Base-by-base conservation (phyloP, 177 flowering plant species). In the Tripterygium wilfordii region DNA sequence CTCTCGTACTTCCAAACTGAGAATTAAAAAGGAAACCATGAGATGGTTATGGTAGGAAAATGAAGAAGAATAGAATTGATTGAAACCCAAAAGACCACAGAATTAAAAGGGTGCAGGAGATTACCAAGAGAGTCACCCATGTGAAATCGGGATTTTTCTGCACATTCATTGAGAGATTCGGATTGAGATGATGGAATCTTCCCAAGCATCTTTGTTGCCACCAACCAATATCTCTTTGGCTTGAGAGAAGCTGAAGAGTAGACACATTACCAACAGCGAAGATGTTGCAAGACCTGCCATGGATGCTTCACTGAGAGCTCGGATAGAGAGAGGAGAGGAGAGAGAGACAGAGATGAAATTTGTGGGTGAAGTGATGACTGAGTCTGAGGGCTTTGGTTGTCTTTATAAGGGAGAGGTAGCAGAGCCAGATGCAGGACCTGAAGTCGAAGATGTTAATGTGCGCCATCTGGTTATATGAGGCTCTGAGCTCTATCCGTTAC, bases 91-190 rank as follows among this genome's bases (percentile, higher is more conserved):
- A n/a, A n/a, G n/a, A n/a, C n/a, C n/a, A n/a, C n/a, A n/a, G n/a
- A n/a, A n/a, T n/a, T n/a, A n/a, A n/a, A n/a, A n/a, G n/a, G n/a
- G n/a, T n/a, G n/a, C n/a, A n/a, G n/a, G n/a, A 9, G 22, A 2
- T 16, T 75, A 85, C 94, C 82, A 1, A 88, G 83, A 25, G 73
- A 44, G 54, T 85, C 91, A 5, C 87, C 82, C 23, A 79, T 38
- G 15, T 19, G 56, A 45, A 88, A 88, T 0, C 97, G 83, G 20
- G 70, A 19, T 2, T 25, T 56, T 52, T 68, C 60, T 12, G 89
- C 83, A 89, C 97, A 88, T 54, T 60, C 50, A 42, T 75, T 83
- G 48, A 83, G 79, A 19, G 85, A 62, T 15, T 83, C 76, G 3
- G 85, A 55, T 41, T 77, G 40, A 0, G 82, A 67, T 26, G 80